These are phyloP conservation scores for Trametes gibbosa DNA, from an alignment of 768 basidiomycete genomes.

Conservation along the genomic window DNA sequence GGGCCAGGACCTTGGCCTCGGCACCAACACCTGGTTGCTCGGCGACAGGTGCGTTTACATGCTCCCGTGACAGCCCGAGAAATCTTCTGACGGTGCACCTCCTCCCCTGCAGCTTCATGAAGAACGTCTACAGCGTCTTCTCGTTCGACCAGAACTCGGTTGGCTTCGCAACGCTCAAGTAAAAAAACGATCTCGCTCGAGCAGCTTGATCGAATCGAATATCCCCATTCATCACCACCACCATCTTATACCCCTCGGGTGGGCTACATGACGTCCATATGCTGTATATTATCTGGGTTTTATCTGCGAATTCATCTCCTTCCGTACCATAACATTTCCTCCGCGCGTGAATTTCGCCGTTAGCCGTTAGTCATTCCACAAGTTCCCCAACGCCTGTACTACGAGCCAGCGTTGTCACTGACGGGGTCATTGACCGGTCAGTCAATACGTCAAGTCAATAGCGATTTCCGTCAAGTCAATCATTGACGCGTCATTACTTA, in stretches of 20 bases:
- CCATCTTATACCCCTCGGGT: neutral
- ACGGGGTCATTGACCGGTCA: neutral
- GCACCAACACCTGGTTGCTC: slow-evolving; percentile 24
- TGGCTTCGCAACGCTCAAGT: slow-evolving; percentile 24
- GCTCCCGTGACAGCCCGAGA: neutral
- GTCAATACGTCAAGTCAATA: neutral
- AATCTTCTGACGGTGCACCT: neutral
- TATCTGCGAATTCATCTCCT: too few species aligned
- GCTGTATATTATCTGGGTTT: too few species aligned
- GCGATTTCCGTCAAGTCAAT: neutral
- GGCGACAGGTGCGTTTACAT: slow-evolving; percentile 13
- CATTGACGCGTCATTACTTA: too few species aligned
- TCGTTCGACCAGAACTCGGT: slow-evolving; percentile 24
- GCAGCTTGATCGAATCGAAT: neutral
- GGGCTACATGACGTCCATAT: too few species aligned
- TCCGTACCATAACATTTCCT: too few species aligned
- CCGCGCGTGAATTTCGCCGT: too few species aligned
- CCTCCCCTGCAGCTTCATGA: slow-evolving; percentile 21
- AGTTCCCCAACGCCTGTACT: too few species aligned
- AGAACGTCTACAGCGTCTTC: slow-evolving; percentile 29
- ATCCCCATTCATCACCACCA: neutral
- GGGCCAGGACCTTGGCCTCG: slow-evolving; percentile 22
- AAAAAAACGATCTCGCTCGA: neutral
- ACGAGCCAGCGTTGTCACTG: neutral
- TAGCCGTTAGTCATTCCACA: too few species aligned